These are phyloP conservation scores for Monosporascus sp. DNA, from an alignment of 2,329 filamentous ascomycete genomes.

Conservation along the genomic window DNA sequence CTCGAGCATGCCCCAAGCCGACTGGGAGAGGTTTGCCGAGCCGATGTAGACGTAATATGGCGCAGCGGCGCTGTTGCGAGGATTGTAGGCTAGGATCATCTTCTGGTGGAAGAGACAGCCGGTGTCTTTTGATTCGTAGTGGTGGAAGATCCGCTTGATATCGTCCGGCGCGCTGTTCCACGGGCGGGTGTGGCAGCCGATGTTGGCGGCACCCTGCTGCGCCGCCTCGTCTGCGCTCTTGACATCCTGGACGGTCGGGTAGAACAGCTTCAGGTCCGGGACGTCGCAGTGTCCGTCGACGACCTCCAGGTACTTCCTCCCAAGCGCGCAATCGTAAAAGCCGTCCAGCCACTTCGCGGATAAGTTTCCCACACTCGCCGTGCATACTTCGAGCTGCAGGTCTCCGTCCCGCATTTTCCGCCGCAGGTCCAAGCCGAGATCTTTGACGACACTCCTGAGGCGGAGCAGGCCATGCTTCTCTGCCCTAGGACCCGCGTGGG, in stretches of 20 bases:
- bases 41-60: constrained; percentile 22
- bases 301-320: constrained; percentile 6
- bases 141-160: constrained; percentile 17
- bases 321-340: constrained; percentile 17
- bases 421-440: constrained; percentile 7
- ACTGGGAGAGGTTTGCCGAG: constrained; percentile 19
- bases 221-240: constrained; percentile 8
- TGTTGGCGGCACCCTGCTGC: constrained; percentile 14
- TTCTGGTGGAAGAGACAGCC: constrained; percentile 22
- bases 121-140: constrained; percentile 19
- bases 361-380: constrained; percentile 18
- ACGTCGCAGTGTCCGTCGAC: constrained; percentile 4
- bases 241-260: constrained; percentile 17
- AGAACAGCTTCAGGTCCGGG: constrained; percentile 16
- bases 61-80: not conserved
- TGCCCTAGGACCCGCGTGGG: constrained; percentile 10
- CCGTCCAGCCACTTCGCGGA: constrained; percentile 16
- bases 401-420: constrained; percentile 6
- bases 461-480: constrained; percentile 17
- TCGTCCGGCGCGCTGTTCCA: constrained; percentile 12
- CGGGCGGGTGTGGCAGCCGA: constrained; percentile 17
- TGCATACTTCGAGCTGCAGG: constrained; percentile 17
- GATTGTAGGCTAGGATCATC: constrained; percentile 16
- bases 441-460: constrained; percentile 11
- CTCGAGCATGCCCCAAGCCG: constrained; percentile 18